Percentiles rank a stretch among this genome's conserved stretches.
These are phyloP conservation scores for Rosa rugosa DNA, from an alignment of 306 rosid species.

Conservation along the genomic window DNA sequence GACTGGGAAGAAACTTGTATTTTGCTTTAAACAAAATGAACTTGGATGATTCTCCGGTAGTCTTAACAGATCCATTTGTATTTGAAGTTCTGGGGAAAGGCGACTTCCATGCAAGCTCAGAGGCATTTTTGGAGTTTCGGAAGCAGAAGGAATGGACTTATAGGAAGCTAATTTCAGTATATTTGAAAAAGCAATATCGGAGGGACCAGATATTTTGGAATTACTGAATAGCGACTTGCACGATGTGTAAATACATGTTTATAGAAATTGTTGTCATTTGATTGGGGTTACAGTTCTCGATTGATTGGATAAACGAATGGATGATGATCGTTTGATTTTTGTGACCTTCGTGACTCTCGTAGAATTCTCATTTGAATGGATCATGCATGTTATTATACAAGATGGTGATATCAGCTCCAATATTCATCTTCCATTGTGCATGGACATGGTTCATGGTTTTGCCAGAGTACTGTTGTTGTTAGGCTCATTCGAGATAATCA, in stretches of 20 bases:
- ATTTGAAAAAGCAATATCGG: conserved; percentile 61
- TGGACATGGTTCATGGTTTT: neutral
- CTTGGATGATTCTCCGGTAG: conserved; percentile 46
- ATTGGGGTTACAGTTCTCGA: neutral
- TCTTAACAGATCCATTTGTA: conserved; percentile 67
- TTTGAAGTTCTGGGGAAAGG: conserved; percentile 95
- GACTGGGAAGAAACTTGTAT: conserved; percentile 72
- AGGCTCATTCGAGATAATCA: neutral
- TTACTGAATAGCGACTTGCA: conserved; percentile 41
- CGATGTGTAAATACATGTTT: conserved; percentile 9
- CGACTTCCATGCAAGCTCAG: conserved; percentile 73
- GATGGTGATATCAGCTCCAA: neutral
- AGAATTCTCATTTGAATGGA: neutral
- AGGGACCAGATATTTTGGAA: conserved; percentile 85
- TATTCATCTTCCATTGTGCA: neutral
- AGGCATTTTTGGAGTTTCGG: conserved; percentile 69
- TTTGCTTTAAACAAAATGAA: conserved; percentile 64
- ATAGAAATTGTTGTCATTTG: neutral
- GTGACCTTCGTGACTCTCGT: neutral
- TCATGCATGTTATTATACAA: neutral
- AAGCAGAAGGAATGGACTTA: conserved; percentile 60
- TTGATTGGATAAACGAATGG: neutral
- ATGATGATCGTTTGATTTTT: neutral
- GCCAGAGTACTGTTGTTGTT: neutral
- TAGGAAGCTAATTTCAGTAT: conserved; percentile 45